Evolutionary conservation across 768 basidiomycete genomes (phyloP), one percentile per base, ranked within the genome.

Genomic region (Cystobasidium onofrii): DNA sequence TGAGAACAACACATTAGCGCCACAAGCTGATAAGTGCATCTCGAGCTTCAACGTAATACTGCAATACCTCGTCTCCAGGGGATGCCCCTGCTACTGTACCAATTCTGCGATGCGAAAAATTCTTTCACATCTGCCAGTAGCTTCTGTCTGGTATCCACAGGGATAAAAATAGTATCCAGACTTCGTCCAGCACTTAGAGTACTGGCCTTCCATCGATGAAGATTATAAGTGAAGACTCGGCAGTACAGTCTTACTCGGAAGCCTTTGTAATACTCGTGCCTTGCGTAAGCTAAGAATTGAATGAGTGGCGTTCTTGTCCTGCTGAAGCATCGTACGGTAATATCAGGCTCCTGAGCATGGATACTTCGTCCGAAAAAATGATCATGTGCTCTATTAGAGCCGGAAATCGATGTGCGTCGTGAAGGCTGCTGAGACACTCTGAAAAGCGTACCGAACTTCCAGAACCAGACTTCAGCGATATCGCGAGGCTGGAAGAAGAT

Each of bases 201-300:
- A 13, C 25, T 23, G 7, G 33, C 54, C 7, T 33, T 9, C 69
- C 69, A 71, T 10, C 31, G 39, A 29, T 10, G 10, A 34, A 3
- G 10, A 36, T 67, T 44, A 18, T 4, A 67, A 50, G 46, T 52
- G 50, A 60, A 55, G 9, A 71, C 55, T 52, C 61, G 69, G 20
- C 50, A 23, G 31, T n/a, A 54, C 3, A 36, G 2, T 10, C 33
- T 31, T 29, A 6, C 13, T 31, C 41, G 4, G 50, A 29, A 36
- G 6, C 33, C 44, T 10, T 71, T 44, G 52, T 13, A 23, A 36
- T 71, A 71, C 15, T 29, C 27, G 12, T 55, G 33, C 9, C 34
- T 46, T 29, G 69, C 69, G n/a, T 71, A 52, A 7, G 34, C 55
- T 20, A 71, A 52, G 52, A 71, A 31, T n/a, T 60, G n/a, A 3